phyloP scores from a whole-genome alignment of 2,329 filamentous ascomycete species.

The Monosporascus ibericus region DNA sequence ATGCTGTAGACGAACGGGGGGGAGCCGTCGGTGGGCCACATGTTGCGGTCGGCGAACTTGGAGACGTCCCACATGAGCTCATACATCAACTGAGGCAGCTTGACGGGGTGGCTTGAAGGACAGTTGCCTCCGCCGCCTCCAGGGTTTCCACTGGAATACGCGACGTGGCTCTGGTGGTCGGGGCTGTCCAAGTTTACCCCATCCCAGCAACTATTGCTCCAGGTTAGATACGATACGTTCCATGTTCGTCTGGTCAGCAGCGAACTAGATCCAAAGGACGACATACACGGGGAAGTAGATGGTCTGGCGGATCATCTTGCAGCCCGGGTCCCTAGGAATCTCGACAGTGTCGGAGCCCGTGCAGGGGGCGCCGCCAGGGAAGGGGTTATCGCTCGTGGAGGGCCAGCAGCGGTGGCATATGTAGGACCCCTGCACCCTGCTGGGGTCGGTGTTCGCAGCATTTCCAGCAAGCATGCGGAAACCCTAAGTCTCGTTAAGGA shows the following conservation, averaged over 20 bases:
- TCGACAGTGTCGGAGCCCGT: slow-evolving; percentile 42
- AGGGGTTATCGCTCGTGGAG: slow-evolving; percentile 37
- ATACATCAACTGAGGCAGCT: slow-evolving; percentile 43
- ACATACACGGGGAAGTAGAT: slow-evolving; percentile 42
- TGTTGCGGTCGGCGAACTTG: slow-evolving; percentile 33
- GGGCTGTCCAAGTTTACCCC: slow-evolving; percentile 41
- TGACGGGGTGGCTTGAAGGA: slow-evolving; percentile 39
- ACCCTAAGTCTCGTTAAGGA: slow-evolving; percentile 22
- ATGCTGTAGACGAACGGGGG: slow-evolving; percentile 38
- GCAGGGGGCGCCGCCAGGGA: slow-evolving; percentile 44
- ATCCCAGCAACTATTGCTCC: slow-evolving; percentile 39
- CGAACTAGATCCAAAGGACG: slow-evolving; percentile 3
- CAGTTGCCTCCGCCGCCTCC: slow-evolving; percentile 39
- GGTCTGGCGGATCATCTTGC: slow-evolving; percentile 48
- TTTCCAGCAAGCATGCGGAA: slow-evolving; percentile 42
- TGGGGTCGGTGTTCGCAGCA: slow-evolving; percentile 34
- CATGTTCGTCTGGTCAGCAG: slow-evolving; percentile 24
- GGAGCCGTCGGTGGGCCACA: slow-evolving; percentile 36
- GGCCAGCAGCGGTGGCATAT: slow-evolving; percentile 44
- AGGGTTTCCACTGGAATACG: slow-evolving; percentile 30
- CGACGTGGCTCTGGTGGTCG: slow-evolving; percentile 41
- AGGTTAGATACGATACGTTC: slow-evolving; percentile 7
- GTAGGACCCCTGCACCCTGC: slow-evolving; percentile 30
- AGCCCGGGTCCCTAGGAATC: slow-evolving; percentile 37
- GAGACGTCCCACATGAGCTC: slow-evolving; percentile 42